A percentile compares a stretch with the other conserved stretches of the same genome.
These are phyloP conservation scores for Rhizopus microsporus DNA, from an alignment of 371 early-diverging fungal species.

Conservation along the genomic window DNA sequence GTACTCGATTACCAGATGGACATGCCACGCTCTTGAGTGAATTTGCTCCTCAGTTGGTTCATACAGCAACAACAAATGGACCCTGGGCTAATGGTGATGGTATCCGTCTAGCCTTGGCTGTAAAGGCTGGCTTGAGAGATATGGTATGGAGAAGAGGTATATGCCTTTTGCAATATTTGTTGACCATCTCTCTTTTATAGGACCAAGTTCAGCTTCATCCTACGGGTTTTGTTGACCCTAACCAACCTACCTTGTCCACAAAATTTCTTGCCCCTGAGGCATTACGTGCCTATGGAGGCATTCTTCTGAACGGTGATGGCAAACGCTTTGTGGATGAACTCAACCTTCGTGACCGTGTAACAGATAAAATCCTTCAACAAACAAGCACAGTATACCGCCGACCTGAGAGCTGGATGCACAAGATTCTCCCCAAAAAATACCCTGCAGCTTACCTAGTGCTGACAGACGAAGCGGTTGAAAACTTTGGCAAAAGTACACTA, in stretches of 20 bases:
- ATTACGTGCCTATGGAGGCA: conserved; percentile 79
- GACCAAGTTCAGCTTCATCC: conserved; percentile 79
- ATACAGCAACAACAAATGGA: conserved; percentile 83
- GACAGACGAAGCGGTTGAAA: conserved; percentile 52
- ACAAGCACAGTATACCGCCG: conserved; percentile 15
- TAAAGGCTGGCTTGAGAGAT: conserved; percentile 72
- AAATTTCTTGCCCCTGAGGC: conserved; percentile 83
- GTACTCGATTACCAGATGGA: conserved; percentile 23
- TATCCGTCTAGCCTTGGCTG: conserved; percentile 61
- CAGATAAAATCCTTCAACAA: conserved; percentile 46
- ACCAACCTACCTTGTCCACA: conserved; percentile 58
- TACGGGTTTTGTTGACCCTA: conserved; percentile 82
- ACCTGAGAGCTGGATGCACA: conserved; percentile 20
- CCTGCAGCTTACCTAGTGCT: conserved; percentile 55
- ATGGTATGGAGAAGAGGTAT: conserved; percentile 53
- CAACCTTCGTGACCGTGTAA: conserved; percentile 59
- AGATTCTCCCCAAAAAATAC: conserved; percentile 13
- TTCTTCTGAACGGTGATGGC: conserved; percentile 67
- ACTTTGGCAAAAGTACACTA: conserved; percentile 59
- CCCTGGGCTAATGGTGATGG: conserved; percentile 85
- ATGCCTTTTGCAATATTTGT: conserved; percentile 11
- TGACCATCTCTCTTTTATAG: conserved; percentile 16
- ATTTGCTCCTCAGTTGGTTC: conserved; percentile 64
- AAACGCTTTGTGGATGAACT: conserved; percentile 79
- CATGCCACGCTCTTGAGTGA: conserved; percentile 33